These are phyloP conservation scores for Colletotrichum melonis DNA, from an alignment of 2,329 filamentous ascomycete genomes.

Conservation along the genomic window DNA sequence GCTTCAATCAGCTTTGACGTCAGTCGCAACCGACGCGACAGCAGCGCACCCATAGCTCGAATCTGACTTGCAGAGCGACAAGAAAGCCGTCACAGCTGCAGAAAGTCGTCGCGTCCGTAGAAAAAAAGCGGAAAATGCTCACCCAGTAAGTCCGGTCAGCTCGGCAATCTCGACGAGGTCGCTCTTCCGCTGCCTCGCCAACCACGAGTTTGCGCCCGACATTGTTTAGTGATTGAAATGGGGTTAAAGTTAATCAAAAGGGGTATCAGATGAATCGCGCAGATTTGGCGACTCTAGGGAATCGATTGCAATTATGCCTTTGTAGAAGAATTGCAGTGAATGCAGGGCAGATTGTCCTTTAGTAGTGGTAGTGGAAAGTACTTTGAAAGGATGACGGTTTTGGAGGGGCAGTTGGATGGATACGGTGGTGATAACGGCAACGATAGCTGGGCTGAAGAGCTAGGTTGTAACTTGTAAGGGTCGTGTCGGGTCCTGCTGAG, in stretches of 20 bases:
- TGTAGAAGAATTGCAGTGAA: not conserved
- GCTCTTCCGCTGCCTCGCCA: constrained; percentile 84
- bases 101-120: not conserved
- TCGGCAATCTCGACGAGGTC: constrained; percentile 82
- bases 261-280: constrained; percentile 32
- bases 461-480: not conserved
- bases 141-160: constrained; percentile 78
- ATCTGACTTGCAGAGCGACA: not conserved
- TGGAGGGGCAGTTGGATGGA: constrained; percentile 31
- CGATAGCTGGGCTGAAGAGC: constrained; percentile 23
- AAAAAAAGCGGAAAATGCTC: constrained; percentile 50
- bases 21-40: constrained; percentile 33
- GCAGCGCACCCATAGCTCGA: not conserved
- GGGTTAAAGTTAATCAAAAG: constrained; percentile 10
- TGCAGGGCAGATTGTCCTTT: constrained; percentile 17
- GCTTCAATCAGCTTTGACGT: constrained; percentile 30
- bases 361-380: not conserved
- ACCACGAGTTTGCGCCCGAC: constrained; percentile 76
- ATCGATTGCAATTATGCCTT: not conserved
- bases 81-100: not conserved
- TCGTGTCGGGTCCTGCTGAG: not conserved
- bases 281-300: constrained; percentile 14
- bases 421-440: constrained; percentile 21
- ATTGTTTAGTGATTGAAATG: constrained; percentile 52
- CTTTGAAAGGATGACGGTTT: constrained; percentile 12